phyloP scores from a whole-genome alignment of 2,329 filamentous ascomycete species.

The Aspergillus udagawae region DNA sequence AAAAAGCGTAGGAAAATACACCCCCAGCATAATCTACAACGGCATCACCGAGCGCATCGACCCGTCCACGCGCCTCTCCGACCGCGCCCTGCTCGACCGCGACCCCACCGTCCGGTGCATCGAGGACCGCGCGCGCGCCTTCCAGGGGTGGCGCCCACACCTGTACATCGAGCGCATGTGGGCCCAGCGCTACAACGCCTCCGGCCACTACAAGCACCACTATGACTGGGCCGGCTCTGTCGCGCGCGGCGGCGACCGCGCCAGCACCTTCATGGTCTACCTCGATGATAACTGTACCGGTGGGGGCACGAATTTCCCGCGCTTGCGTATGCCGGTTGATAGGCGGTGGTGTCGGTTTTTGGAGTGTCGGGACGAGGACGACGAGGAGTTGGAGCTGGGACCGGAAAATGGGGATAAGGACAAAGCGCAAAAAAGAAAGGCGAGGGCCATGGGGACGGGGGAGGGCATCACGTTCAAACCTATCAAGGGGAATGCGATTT shows the following conservation, averaged over 20 bases:
- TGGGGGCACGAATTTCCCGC: constrained; percentile 59
- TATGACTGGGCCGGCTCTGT: constrained; percentile 54
- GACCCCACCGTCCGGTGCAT: constrained; percentile 53
- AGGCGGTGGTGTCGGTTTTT: constrained; percentile 55
- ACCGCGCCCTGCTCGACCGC: constrained; percentile 46
- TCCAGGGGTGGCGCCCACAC: constrained; percentile 58
- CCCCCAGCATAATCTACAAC: constrained; percentile 53
- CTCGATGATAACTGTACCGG: constrained; percentile 51
- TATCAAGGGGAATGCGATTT: constrained; percentile 56
- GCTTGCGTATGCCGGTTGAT: constrained; percentile 42
- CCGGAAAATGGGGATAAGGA: background rate
- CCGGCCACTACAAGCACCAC: constrained; percentile 57
- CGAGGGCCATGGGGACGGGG: constrained; percentile 2
- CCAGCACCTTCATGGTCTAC: constrained; percentile 62
- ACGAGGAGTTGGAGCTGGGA: background rate
- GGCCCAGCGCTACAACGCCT: constrained; percentile 56
- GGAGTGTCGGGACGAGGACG: constrained; percentile 44
- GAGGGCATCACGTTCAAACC: constrained; percentile 57
- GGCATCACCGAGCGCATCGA: constrained; percentile 46
- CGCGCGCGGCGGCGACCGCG: constrained; percentile 38
- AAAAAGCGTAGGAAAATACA: constrained; percentile 45
- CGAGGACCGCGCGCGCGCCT: constrained; percentile 53
- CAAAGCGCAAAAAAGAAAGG: background rate
- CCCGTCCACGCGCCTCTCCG: constrained; percentile 49
- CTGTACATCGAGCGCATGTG: constrained; percentile 59